Conservation (phyloP, 257 asterid species). For the Cynanchum wilfordii region DNA sequence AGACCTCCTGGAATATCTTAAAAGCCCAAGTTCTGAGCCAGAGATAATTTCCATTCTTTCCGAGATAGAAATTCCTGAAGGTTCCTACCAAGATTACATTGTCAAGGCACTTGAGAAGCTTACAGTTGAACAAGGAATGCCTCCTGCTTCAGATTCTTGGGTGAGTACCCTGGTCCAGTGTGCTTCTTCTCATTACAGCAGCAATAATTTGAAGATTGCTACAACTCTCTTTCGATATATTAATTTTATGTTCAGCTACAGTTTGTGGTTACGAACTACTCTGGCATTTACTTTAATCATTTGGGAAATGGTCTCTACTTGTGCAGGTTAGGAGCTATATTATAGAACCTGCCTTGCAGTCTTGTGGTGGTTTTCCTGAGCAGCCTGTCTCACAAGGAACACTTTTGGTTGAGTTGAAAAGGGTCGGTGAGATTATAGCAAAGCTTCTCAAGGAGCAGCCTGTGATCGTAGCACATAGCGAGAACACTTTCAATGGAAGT, state of each 20-base stretch:
- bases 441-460: slow-evolving; percentile 73
- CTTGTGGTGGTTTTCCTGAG: slow-evolving; percentile 35
- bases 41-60: slow-evolving; percentile 52
- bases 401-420: slow-evolving; percentile 51
- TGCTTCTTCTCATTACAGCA: neutral
- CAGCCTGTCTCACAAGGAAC: slow-evolving; percentile 64
- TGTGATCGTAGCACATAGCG: slow-evolving; percentile 85
- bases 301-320: slow-evolving; percentile 6
- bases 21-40: slow-evolving; percentile 49
- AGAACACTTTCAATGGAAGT: slow-evolving; percentile 79
- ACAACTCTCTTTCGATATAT: neutral
- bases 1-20: slow-evolving; percentile 67
- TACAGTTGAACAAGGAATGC: slow-evolving; percentile 86
- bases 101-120: slow-evolving; percentile 71
- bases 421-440: slow-evolving; percentile 48
- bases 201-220: neutral
- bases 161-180: slow-evolving; percentile 27
- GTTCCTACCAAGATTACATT: slow-evolving; percentile 53
- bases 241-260: neutral
- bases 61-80: slow-evolving; percentile 44
- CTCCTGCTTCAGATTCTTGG: slow-evolving; percentile 93
- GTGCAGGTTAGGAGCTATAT: slow-evolving; percentile 62
- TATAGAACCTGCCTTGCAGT: slow-evolving; percentile 61
- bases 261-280: neutral
- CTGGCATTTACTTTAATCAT: neutral